phyloP scores from a whole-genome alignment of 1,284 basidiomycete genomes.

The Leccinum subrobustum region DNA sequence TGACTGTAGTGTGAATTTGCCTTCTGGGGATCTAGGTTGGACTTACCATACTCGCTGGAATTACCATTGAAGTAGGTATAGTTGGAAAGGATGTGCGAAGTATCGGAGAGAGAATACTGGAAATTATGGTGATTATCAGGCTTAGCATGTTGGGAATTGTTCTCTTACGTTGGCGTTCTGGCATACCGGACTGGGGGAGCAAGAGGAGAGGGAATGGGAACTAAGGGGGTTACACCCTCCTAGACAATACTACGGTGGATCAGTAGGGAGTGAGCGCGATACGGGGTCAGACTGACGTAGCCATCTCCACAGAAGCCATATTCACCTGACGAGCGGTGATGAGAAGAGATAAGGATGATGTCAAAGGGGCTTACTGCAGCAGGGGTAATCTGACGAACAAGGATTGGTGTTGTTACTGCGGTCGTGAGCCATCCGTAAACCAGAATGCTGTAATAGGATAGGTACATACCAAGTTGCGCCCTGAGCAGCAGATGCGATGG shows the following conservation, averaged over 20 bases:
- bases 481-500: slow-evolving; percentile 18
- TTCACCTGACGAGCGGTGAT: slow-evolving; percentile 47
- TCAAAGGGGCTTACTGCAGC: slow-evolving; percentile 56
- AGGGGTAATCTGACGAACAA: slow-evolving; percentile 61
- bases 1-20: neutral
- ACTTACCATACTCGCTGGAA: slow-evolving; percentile 52
- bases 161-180: slow-evolving; percentile 53
- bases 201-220: slow-evolving; percentile 64
- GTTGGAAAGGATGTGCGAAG: slow-evolving; percentile 66
- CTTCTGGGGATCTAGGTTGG: neutral
- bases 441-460: neutral
- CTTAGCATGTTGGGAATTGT: neutral
- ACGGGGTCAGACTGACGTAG: slow-evolving; percentile 36
- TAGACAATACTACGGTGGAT: slow-evolving; percentile 59
- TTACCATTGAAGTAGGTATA: slow-evolving; percentile 72
- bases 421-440: neutral
- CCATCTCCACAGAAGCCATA: slow-evolving; percentile 72
- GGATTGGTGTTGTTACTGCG: slow-evolving; percentile 50
- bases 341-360: neutral
- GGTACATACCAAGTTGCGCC: slow-evolving; percentile 30
- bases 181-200: slow-evolving; percentile 73
- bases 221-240: slow-evolving; percentile 80
- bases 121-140: slow-evolving; percentile 2
- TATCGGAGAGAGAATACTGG: slow-evolving; percentile 64
- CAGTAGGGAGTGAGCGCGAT: slow-evolving; percentile 2